Percentiles rank a stretch among this genome's conserved stretches.
Evolutionary conservation across 225 moss, liverwort and hornwort genomes (phyloP).

Genomic region (Climacium dendroides): DNA sequence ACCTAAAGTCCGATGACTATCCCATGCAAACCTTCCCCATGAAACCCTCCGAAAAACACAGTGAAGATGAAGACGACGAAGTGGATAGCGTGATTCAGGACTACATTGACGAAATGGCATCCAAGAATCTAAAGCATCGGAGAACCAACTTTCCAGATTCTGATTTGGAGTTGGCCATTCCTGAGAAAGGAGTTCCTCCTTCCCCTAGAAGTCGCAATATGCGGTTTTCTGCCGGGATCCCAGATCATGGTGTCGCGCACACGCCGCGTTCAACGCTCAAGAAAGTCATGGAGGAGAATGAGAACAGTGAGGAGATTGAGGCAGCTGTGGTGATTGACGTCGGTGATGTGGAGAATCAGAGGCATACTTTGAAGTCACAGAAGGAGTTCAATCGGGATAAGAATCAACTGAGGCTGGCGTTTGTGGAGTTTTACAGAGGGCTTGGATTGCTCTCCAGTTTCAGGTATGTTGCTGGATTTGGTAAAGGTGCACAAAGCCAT

Average conservation of each 20-base stretch:
- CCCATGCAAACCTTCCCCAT: background rate
- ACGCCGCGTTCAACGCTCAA: background rate
- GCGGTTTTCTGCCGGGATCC: background rate
- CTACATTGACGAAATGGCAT: background rate
- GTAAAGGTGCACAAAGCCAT: background rate
- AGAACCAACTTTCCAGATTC: background rate
- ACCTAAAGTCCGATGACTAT: background rate
- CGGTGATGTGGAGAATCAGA: background rate
- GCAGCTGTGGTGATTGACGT: background rate
- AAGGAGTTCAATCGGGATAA: constrained; percentile 35
- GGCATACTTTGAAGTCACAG: background rate
- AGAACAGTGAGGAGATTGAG: background rate
- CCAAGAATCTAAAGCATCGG: background rate
- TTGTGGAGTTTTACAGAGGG: constrained; percentile 61
- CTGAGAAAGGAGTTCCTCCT: background rate
- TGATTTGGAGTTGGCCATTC: background rate
- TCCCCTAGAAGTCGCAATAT: background rate
- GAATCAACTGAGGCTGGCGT: constrained; percentile 37
- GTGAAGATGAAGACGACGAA: background rate
- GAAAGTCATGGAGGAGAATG: background rate
- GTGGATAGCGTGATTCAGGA: background rate
- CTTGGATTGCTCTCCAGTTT: constrained; percentile 47
- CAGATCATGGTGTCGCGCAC: background rate
- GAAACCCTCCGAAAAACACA: background rate
- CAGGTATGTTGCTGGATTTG: constrained; percentile 16